Base-by-base conservation (phyloP, 1,284 basidiomycete species). In the Ceratobasidium sp. region DNA sequence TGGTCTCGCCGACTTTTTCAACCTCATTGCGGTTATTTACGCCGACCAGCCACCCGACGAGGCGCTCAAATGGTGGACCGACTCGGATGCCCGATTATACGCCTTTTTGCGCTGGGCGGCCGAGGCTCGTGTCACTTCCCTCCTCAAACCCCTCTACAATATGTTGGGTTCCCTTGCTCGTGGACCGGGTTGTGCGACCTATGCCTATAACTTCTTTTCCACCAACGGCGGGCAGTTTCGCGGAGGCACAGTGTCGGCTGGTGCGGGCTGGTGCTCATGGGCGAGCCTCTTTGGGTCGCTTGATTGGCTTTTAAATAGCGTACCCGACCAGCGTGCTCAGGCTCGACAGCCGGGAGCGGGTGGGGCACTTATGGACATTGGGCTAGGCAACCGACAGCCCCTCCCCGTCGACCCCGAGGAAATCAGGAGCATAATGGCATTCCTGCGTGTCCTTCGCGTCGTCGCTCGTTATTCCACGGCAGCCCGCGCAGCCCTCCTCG, bases 41-140 rank as follows among this genome's bases (percentile, higher is more conserved):
- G 82, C 85, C 5, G 82, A 85, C 12, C 84, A 93, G 13, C 87
- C 92, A 0, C 80, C 85, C 0, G 94, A 96, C 75, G 82, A 85
- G 34, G 93, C 90, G 0, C 80, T 94, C 32, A 89, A 91, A 72
- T 93, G 93, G 75, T 97, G 94, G 94, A 88, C 90, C 29, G 88
- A 90, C 22, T 65, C 74, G 8, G 79, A 85, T 22, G 89, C 87
- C 1, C 86, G 88, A 70, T 80, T 94, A 1, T 88, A 90, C 0
- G 85, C 88, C 0, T 96, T 97, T 78, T 80, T 95, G 50, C 89
- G 92, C 68, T 95, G 93, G 87, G 90, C 92, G 0, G 87, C 95
- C 7, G 90, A 94, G 72, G 82, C 85, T 3, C 86, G 90, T 56
- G 88, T 93, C 69, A 77, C 85, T 5, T 86, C 86, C 6, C 89